Conservation (phyloP, 192 early-diverging fungal species). For the Linnemannia zychae region DNA sequence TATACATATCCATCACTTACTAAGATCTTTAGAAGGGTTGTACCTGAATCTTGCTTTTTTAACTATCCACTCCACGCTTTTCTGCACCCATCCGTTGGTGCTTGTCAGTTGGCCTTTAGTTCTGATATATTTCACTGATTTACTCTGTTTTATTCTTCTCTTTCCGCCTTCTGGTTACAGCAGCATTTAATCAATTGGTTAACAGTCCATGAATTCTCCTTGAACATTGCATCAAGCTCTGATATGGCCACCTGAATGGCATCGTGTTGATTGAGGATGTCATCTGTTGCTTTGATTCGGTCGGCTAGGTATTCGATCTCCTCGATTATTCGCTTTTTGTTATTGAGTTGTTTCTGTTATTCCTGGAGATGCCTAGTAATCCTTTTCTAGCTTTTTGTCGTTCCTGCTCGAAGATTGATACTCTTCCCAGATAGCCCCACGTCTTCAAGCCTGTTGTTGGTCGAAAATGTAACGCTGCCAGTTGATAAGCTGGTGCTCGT, state of each 20-base stretch:
- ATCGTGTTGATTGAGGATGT: neutral
- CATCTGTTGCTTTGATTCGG: neutral
- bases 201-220: neutral
- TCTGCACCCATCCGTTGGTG: too few species aligned
- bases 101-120: too few species aligned
- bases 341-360: neutral
- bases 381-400: neutral
- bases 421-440: slow-evolving; percentile 3
- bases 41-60: too few species aligned
- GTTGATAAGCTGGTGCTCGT: neutral
- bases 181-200: neutral
- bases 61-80: too few species aligned
- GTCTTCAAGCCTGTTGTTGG: slow-evolving; percentile 2
- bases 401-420: neutral
- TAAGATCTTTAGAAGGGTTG: too few species aligned
- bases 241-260: neutral
- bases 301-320: neutral
- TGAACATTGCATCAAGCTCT: neutral
- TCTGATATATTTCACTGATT: too few species aligned
- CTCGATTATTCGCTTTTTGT: neutral
- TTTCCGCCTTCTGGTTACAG: neutral
- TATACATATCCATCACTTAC: too few species aligned
- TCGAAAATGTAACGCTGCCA: neutral
- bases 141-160: too few species aligned
- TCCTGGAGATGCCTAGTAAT: neutral